These are phyloP conservation scores for Debaryomycetaceae sp. DNA, from an alignment of 1,139 yeast genomes.

Conservation along the genomic window DNA sequence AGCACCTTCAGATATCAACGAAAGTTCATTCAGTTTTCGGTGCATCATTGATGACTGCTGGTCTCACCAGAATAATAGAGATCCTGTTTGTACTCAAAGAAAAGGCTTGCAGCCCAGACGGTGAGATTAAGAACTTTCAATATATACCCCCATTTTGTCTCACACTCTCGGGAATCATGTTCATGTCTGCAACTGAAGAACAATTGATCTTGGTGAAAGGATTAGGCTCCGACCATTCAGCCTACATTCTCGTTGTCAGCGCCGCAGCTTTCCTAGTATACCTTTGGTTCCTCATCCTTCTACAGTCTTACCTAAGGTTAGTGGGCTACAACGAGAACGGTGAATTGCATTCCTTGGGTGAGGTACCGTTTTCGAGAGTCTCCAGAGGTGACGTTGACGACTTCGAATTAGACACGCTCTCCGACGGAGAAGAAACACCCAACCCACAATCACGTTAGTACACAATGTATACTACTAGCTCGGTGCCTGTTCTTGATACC, in stretches of 20 bases:
- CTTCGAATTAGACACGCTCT: constrained; percentile 33
- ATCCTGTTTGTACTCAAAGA: constrained; percentile 67
- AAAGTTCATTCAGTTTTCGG: constrained; percentile 89
- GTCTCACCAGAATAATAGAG: constrained; percentile 69
- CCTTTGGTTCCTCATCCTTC: constrained; percentile 58
- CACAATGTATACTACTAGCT: no score
- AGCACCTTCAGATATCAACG: constrained; percentile 70
- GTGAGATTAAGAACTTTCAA: constrained; percentile 66
- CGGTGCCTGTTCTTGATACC: no score
- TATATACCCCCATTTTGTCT: constrained; percentile 79
- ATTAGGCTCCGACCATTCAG: constrained; percentile 79
- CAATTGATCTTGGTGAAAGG: constrained; percentile 69
- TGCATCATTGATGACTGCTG: constrained; percentile 72
- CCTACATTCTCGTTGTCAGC: constrained; percentile 70
- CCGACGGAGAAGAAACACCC: constrained; percentile 21
- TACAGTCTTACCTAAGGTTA: constrained; percentile 57
- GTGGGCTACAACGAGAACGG: constrained; percentile 47
- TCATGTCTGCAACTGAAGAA: constrained; percentile 92
- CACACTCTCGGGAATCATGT: constrained; percentile 72
- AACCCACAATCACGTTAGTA: neutral
- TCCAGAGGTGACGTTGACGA: constrained; percentile 21
- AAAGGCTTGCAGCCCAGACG: constrained; percentile 42
- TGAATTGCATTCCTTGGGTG: constrained; percentile 11
- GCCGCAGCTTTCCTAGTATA: constrained; percentile 73
- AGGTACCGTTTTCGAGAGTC: constrained; percentile 6